Conservation (phyloP, 495 filamentous ascomycete genomes). For the Neurospora tetraspora region DNA sequence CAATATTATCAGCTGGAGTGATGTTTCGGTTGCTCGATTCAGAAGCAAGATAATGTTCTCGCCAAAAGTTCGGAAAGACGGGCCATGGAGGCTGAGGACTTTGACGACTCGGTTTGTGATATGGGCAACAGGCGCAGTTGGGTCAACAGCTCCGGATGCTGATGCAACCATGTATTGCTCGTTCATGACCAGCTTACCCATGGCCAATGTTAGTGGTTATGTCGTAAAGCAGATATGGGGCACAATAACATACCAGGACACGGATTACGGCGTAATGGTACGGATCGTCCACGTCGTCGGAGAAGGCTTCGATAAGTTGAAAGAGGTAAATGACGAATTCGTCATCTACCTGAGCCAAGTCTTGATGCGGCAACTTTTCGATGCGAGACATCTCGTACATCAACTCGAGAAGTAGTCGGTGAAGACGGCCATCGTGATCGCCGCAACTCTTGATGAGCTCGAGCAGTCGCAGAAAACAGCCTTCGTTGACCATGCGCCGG, state of each 20-base stretch:
- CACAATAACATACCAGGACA: slow-evolving; percentile 56
- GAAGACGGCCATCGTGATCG: slow-evolving; percentile 57
- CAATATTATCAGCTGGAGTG: slow-evolving; percentile 84
- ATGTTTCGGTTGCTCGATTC: slow-evolving; percentile 91
- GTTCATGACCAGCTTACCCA: slow-evolving; percentile 75
- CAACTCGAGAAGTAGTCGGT: slow-evolving; percentile 74
- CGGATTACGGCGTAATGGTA: slow-evolving; percentile 95
- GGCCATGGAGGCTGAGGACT: slow-evolving; percentile 66
- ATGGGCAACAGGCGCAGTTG: slow-evolving; percentile 33
- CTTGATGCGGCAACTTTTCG: slow-evolving; percentile 66
- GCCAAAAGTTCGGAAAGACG: slow-evolving; percentile 83
- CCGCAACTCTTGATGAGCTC: slow-evolving; percentile 64
- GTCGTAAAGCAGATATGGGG: neutral
- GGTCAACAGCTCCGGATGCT: slow-evolving; percentile 45
- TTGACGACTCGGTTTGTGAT: slow-evolving; percentile 93
- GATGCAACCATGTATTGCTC: slow-evolving; percentile 93
- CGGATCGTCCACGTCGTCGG: slow-evolving; percentile 84
- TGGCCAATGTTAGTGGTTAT: neutral
- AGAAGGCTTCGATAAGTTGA: slow-evolving; percentile 76
- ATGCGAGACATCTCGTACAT: slow-evolving; percentile 97
- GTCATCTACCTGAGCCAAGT: slow-evolving; percentile 75
- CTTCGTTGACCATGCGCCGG: slow-evolving; percentile 77
- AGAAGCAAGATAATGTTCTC: slow-evolving; percentile 95
- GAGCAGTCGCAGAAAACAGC: slow-evolving; percentile 70
- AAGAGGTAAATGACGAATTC: slow-evolving; percentile 77